phyloP scores from a whole-genome alignment of 2,329 filamentous ascomycete species.

The Claviceps monticola region DNA sequence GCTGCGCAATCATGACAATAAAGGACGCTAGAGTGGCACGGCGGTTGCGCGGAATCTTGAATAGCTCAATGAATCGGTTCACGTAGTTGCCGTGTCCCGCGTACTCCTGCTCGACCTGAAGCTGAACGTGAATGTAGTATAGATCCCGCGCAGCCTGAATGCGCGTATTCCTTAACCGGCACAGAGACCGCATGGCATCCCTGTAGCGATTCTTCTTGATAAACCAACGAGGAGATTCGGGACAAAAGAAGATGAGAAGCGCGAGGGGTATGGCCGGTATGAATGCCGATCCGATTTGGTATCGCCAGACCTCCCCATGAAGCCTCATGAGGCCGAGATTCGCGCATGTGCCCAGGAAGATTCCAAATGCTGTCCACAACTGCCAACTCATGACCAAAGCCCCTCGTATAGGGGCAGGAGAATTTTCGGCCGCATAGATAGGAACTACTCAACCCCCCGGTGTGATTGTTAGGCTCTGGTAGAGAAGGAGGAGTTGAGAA shows the following conservation, averaged over 20 bases:
- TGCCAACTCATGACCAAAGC: slow-evolving; percentile 76
- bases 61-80: slow-evolving; percentile 49
- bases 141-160: slow-evolving; percentile 47
- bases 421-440: slow-evolving; percentile 63
- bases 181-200: slow-evolving; percentile 44
- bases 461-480: not conserved
- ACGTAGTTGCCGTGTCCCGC: slow-evolving; percentile 40
- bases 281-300: slow-evolving; percentile 51
- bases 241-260: slow-evolving; percentile 49
- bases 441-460: slow-evolving; percentile 33
- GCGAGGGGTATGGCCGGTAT: slow-evolving; percentile 43
- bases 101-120: slow-evolving; percentile 43
- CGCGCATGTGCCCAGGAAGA: slow-evolving; percentile 45
- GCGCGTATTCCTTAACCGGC: slow-evolving; percentile 36
- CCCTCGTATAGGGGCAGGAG: slow-evolving; percentile 55
- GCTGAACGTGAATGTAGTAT: slow-evolving; percentile 50
- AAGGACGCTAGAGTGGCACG: slow-evolving; percentile 64
- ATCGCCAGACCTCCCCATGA: slow-evolving; percentile 37
- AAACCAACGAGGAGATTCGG: slow-evolving; percentile 51
- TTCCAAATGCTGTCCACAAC: slow-evolving; percentile 51
- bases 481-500: not conserved
- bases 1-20: slow-evolving; percentile 67
- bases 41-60: slow-evolving; percentile 54
- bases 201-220: slow-evolving; percentile 51
- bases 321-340: slow-evolving; percentile 35